phyloP scores from a whole-genome alignment of 2,329 filamentous ascomycete species.

The Fusarium circinatum region DNA sequence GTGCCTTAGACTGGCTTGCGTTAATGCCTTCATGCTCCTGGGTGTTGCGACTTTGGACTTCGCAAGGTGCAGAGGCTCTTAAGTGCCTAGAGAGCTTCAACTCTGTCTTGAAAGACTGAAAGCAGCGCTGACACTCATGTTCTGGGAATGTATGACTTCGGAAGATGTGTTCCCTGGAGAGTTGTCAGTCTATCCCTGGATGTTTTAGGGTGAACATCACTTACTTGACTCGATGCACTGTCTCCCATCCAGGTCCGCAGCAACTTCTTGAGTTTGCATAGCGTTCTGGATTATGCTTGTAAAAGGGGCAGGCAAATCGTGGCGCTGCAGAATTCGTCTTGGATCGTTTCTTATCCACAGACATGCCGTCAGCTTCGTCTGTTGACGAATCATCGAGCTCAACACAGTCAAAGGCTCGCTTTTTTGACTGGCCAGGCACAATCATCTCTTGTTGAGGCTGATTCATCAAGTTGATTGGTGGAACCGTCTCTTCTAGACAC shows the following conservation, averaged over 20 bases:
- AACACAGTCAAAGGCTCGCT: slow-evolving; percentile 1
- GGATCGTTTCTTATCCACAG: neutral
- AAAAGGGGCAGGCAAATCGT: slow-evolving; percentile 32
- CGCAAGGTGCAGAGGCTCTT: slow-evolving; percentile 1
- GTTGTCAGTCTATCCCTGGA: neutral
- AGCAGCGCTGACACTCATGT: slow-evolving; percentile 25
- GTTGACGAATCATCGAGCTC: slow-evolving; percentile 2
- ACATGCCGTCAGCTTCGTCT: neutral
- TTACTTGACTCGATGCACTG: slow-evolving; percentile 31
- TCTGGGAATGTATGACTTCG: slow-evolving; percentile 16
- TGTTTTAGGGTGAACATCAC: neutral
- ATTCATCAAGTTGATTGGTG: neutral
- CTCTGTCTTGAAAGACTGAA: slow-evolving; percentile 2
- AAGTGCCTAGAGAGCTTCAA: neutral
- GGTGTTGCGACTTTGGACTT: neutral
- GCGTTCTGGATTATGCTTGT: slow-evolving; percentile 23
- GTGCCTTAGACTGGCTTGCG: neutral
- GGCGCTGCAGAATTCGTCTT: neutral
- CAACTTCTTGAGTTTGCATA: slow-evolving; percentile 20
- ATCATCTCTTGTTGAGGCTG: neutral
- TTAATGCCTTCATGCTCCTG: slow-evolving; percentile 19
- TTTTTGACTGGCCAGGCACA: neutral
- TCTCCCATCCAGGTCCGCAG: slow-evolving; percentile 26
- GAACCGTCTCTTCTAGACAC: neutral
- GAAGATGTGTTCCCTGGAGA: slow-evolving; percentile 25